Evolutionary conservation across 2,329 filamentous ascomycete species (phyloP).

Genomic region (Fusarium fracticaudum): DNA sequence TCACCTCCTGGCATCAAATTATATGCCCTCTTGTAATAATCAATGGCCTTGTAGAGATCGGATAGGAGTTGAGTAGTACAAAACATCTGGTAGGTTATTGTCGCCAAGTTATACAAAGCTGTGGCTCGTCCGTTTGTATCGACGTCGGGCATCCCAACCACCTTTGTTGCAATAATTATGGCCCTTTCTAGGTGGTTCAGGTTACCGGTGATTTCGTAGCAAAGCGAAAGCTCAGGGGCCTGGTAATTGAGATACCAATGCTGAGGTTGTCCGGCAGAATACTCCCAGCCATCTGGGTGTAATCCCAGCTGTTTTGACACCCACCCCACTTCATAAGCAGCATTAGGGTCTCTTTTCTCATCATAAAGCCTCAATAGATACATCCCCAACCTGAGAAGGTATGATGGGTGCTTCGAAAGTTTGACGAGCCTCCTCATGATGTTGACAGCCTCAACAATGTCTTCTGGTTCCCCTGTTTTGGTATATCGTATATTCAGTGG

Average conservation of each 20-base stretch:
- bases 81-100: not conserved
- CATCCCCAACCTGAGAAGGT: not conserved
- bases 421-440: not conserved
- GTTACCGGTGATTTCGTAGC: not conserved
- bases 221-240: not conserved
- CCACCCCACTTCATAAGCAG: not conserved
- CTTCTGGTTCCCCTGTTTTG: not conserved
- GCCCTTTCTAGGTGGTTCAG: not conserved
- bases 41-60: not conserved
- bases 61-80: not conserved
- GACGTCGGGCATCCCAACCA: not conserved
- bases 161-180: accelerated
- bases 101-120: not conserved
- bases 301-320: not conserved
- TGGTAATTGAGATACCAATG: not conserved
- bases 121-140: not conserved
- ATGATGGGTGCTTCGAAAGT: not conserved
- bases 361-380: not conserved
- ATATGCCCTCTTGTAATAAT: not conserved
- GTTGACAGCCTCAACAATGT: not conserved
- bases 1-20: not conserved
- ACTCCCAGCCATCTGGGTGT: not conserved
- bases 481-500: not conserved
- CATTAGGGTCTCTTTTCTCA: not conserved
- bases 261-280: not conserved